Evolutionary conservation across 176 grass and related monocot species (phyloP), one percentile per base, ranked within the genome.

Genomic region (Ensete glaucum): DNA sequence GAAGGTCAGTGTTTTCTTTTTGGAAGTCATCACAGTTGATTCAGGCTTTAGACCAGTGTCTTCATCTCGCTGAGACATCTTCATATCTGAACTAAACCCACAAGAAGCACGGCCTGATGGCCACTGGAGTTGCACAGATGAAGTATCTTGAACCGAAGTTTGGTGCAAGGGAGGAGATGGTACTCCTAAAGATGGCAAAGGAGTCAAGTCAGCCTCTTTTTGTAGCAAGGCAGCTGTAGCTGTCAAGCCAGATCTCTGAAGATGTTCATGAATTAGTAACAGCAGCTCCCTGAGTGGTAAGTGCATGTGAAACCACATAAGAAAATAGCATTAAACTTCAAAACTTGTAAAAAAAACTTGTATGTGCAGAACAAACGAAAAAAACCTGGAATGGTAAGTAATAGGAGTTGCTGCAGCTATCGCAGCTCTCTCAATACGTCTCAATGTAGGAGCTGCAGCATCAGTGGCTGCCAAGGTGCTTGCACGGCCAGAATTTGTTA

Each of bases 401-500:
- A 99, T 89, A 64, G 90, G 95, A 82, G 95, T 94, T 64, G 95
- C 95, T 78, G 95, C 95, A 51, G 90, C 95, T 78, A 99, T 93
- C 27, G 90, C 95, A 54, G 95, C 90, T 85, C 95, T 88, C 65
- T 99, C 95, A 73, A 99, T 93, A 24, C 95, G 95, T 64, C 83
- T 93, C 80, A 99, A 78, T 53, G 95, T 83, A 48, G 95, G 95
- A 80, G 95, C 95, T 71, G 90, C 90, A 67, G 95, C 95, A 82
- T 99, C 95, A 51, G 86, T 94, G 75, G 95, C 93, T 68, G 90
- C 95, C 80, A 94, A 85, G 82, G 95, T 94, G 70, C 87, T 99
- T 76, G 92, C 95, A 80, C 90, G 93, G 72, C 90, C 95, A 83
- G 95, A 94, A 81, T 99, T 99, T 58, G 95, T 99, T 57, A 99